A percentile compares a stretch with the other conserved stretches of the same genome.
Conservation (phyloP, 805 yeast genomes). For the Wickerhamomyces tratensis region DNA sequence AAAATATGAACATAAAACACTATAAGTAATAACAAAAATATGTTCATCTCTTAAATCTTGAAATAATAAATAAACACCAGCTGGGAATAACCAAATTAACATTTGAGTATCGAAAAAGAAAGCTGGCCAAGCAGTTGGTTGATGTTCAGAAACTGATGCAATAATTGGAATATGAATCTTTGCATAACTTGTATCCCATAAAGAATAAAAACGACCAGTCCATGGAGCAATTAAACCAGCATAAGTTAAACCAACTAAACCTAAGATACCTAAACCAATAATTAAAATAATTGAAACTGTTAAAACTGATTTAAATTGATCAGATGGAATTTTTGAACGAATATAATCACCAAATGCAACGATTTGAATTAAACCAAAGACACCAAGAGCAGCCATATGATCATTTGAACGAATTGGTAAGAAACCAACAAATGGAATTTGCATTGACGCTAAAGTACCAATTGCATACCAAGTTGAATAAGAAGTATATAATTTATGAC, state of each 20-base stretch:
- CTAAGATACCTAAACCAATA: conserved; percentile 54
- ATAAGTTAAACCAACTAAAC: conserved; percentile 71
- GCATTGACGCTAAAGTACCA: conserved; percentile 98
- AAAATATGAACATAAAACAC: conserved; percentile 91
- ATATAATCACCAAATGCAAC: conserved; percentile 81
- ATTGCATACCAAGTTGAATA: conserved; percentile 95
- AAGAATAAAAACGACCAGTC: conserved; percentile 97
- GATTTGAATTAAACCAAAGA: conserved; percentile 88
- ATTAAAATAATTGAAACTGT: conserved; percentile 48
- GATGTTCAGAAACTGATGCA: conserved; percentile 98
- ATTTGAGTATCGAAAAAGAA: conserved; percentile 91
- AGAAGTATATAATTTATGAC: conserved; percentile 73
- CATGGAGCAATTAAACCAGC: conserved; percentile 96
- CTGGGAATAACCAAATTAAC: conserved; percentile 97
- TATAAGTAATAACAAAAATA: conserved; percentile 82
- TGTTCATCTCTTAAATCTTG: conserved; percentile 88
- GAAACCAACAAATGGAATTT: conserved; percentile 97
- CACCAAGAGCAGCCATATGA: conserved; percentile 97
- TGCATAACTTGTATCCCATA: conserved; percentile 98
- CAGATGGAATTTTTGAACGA: conserved; percentile 59
- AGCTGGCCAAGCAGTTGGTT: conserved; percentile 99
- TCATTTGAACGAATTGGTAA: conserved; percentile 94
- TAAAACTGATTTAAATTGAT: conserved; percentile 65
- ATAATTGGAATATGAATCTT: conserved; percentile 97
- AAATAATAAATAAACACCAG: conserved; percentile 86